phyloP scores from a whole-genome alignment of 208 protist species.

The Balamuthia mandrillaris region DNA sequence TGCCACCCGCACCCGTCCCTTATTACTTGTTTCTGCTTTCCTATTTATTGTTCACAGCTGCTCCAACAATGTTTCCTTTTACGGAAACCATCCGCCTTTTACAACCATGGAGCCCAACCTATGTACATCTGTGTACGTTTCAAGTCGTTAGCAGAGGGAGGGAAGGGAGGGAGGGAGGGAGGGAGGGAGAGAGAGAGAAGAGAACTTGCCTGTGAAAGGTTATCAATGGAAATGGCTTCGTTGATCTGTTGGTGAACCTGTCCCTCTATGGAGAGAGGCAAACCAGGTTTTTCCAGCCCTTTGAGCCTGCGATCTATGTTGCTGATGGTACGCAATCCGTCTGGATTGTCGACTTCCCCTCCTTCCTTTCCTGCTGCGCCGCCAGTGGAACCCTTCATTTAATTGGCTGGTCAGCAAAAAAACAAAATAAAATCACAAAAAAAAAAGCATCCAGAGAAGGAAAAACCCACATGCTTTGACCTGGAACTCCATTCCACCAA shows the following conservation, averaged over 20 bases:
- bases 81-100: constrained; percentile 2
- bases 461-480: background rate
- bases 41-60: too few species aligned
- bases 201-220: constrained; percentile 46
- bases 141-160: too few species aligned
- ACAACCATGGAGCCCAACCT: constrained; percentile 58
- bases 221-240: constrained; percentile 50
- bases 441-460: background rate
- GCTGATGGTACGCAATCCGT: constrained; percentile 47
- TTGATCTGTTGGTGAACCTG: constrained; percentile 64
- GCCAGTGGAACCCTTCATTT: background rate
- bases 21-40: too few species aligned
- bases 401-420: background rate
- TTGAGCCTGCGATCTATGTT: constrained; percentile 52
- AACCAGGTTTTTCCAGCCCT: constrained; percentile 20
- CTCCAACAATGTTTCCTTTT: too few species aligned
- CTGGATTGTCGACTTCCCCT: constrained; percentile 27
- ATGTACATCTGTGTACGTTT: constrained; percentile 67
- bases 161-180: too few species aligned
- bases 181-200: too few species aligned
- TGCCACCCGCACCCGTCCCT: too few species aligned
- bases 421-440: constrained; percentile 1
- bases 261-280: constrained; percentile 57
- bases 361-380: background rate
- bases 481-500: constrained; percentile 41